Conservation (phyloP, 2,329 filamentous ascomycete species). For the Penicillium verrucosum region DNA sequence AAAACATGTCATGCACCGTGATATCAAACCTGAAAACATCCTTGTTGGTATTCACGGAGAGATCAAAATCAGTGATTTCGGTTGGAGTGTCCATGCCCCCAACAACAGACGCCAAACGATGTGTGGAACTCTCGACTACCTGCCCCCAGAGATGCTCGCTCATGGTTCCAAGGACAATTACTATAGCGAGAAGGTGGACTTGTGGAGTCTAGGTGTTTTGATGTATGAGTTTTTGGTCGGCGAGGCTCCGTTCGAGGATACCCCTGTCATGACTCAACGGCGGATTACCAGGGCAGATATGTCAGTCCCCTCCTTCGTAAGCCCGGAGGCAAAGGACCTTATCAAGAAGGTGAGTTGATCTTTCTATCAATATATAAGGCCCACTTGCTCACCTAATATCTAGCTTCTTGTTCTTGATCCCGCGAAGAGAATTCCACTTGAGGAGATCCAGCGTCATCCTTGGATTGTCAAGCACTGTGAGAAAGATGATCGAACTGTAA, state of each 20-base stretch:
- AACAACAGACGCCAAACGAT: constrained; percentile 92
- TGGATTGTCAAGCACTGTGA: constrained; percentile 97
- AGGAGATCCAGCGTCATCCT: constrained; percentile 83
- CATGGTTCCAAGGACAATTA: constrained; percentile 76
- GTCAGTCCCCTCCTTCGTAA: constrained; percentile 87
- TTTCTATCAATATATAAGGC: neutral
- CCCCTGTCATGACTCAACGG: constrained; percentile 87
- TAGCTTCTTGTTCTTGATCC: constrained; percentile 88
- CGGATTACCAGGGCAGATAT: constrained; percentile 88
- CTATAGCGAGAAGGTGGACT: constrained; percentile 92
- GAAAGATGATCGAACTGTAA: constrained; percentile 46
- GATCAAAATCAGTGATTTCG: constrained; percentile 98
- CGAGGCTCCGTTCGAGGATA: constrained; percentile 95
- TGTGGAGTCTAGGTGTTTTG: constrained; percentile 93
- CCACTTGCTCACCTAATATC: constrained; percentile 20
- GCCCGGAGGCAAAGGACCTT: constrained; percentile 81
- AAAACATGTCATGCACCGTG: constrained; percentile 95
- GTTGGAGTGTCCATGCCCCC: constrained; percentile 96
- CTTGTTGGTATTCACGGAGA: constrained; percentile 93
- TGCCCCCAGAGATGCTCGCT: constrained; percentile 96
- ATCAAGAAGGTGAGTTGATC: constrained; percentile 71
- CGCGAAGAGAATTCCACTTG: constrained; percentile 85
- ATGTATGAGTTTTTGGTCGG: constrained; percentile 96
- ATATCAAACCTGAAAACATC: constrained; percentile 98
- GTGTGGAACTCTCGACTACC: constrained; percentile 95